Evolutionary conservation across 2,329 filamentous ascomycete species (phyloP), one percentile per base, ranked within the genome.

Genomic region (Alternaria solani): DNA sequence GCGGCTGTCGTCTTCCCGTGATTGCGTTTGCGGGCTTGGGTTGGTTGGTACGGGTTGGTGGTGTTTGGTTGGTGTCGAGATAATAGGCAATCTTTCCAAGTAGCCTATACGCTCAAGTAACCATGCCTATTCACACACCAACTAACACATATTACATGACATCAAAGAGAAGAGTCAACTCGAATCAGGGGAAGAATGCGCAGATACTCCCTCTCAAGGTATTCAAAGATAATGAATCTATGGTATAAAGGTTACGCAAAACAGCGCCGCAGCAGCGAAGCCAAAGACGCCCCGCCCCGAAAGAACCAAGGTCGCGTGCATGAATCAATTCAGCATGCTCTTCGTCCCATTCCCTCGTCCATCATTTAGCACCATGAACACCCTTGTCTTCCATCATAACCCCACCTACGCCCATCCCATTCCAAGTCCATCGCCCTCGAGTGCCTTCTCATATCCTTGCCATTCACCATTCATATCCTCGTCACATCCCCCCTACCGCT

Each of bases 141-240:
- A 75, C 23, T 72, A 52, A 52, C 7, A 8, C 36, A 8, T 0
- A 16, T n/a, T 18, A 38, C 36, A 18, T 18, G n/a, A 39, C 2
- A 4, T 6, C 4, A 18, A 20, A 46, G 32, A 1, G 32, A 36
- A 36, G 14, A 36, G 5, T 11, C 4, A 16, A 16, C 11, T 6
- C 32, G 3, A 14, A 23, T 25, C 23, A 7, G n/a, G 14, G 25
- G 8, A 23, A 26, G 9, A 4, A 47, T 23, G 53, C 20, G 48
- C 42, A 42, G 20, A 49, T 23, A 26, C 20, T 26, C 14, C 14
- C 8, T 5, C 23, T 26, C 25, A 52, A 14, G 49, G 36, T 51
- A 57, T 51, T 57, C 54, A 57, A 51, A 42, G 34, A 34, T 32
- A 49, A 57, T 49, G 46, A 57, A 47, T 57, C 54, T 57, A 57